Conservation (phyloP, 805 yeast species). For the Saccharomycopsis fermentans region DNA sequence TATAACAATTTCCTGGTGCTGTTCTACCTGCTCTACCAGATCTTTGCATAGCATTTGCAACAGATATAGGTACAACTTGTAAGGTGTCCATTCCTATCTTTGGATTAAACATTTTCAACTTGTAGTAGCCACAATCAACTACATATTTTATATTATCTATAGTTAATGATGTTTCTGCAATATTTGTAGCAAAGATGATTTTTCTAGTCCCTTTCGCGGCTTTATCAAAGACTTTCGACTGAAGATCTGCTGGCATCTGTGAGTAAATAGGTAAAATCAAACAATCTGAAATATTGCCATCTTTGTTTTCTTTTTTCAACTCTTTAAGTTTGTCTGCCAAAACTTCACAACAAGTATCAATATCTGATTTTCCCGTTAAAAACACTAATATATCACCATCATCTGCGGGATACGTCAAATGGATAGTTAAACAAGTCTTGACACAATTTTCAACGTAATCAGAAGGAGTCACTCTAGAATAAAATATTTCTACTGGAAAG, state of each 20-base stretch:
- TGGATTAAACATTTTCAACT: conserved; percentile 81
- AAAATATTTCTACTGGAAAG: conserved; percentile 78
- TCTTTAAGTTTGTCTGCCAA: conserved; percentile 53
- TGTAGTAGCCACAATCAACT: conserved; percentile 90
- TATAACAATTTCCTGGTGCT: conserved; percentile 94
- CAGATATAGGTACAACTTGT: conserved; percentile 75
- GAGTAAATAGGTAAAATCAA: conserved; percentile 83
- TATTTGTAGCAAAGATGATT: conserved; percentile 89
- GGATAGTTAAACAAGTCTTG: conserved; percentile 44
- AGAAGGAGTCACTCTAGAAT: conserved; percentile 73
- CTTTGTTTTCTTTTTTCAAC: conserved; percentile 38
- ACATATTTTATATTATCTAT: conserved; percentile 90
- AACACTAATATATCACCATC: conserved; percentile 76
- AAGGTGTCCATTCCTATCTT: conserved; percentile 86
- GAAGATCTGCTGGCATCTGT: conserved; percentile 83
- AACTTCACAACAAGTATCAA: conserved; percentile 78
- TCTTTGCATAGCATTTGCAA: conserved; percentile 93
- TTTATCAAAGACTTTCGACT: conserved; percentile 79
- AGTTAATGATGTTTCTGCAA: conserved; percentile 95
- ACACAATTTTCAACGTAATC: conserved; percentile 82
- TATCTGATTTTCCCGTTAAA: conserved; percentile 89
- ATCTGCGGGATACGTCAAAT: conserved; percentile 49
- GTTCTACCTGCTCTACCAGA: conserved; percentile 98
- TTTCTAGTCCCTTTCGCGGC: conserved; percentile 78
- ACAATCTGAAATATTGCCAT: conserved; percentile 25